Evolutionary conservation across 108 stramenopile genomes (phyloP), one percentile per base, ranked within the genome.

Genomic region (Skeletonema costatum): DNA sequence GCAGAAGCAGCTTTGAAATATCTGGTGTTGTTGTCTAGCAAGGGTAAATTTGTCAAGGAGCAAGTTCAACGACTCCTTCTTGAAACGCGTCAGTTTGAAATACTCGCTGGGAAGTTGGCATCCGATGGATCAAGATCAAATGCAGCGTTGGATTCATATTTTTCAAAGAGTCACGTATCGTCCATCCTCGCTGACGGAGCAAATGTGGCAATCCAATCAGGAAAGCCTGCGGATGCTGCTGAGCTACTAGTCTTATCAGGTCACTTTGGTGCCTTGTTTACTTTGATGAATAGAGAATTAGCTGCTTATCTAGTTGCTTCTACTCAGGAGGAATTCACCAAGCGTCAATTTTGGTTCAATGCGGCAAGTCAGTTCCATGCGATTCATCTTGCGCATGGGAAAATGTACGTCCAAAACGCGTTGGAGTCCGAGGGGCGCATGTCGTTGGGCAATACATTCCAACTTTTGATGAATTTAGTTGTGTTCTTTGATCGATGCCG

Each of bases 391-490:
- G 41, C 62, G 2, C 70, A 60, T 12, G 85, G 82, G 29, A 69
- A 70, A 38, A 73, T 64, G 32, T 90, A 92, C 58, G 86, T 94
- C 9, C 69, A 84, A 32, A 83, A 81, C n/a, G 76, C 75, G 12
- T 73, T 93, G 16, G 89, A 92, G 67, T 59, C 68, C 13, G 88
- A 89, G 58, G 82, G 81, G 62, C 83, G 84, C 39, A 68, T 78
- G 58, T 53, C 66, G n/a, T 66, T 91, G 14, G 77, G 90, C 35
- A 69, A 82, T 25, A 88, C 89, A 9, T 90, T 89, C 48, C 79
- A 82, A 59, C 81, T 82, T 12, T 68, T 93, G 68, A 76, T 92
- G 81, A 88, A 91, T 56, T 68, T 96, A 29, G 82, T 85, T 12
- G 68, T 73, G 51, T 96, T 96, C 75, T 90, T 93, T 64, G 82